Conservation (phyloP, 2,329 filamentous ascomycete species). For the Metarhizium sp. region DNA sequence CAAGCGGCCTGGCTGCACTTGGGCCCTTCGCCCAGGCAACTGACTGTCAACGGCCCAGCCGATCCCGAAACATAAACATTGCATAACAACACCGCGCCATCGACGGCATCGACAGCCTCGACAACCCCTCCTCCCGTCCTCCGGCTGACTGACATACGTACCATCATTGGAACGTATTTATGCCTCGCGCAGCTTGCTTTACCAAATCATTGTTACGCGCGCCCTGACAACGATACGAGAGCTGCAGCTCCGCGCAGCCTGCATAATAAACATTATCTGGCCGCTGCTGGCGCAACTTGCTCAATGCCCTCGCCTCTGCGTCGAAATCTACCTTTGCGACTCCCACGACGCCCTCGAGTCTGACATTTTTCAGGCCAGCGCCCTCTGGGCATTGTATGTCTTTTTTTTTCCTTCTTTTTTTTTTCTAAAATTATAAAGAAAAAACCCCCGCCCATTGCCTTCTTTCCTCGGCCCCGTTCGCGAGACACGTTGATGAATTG, state of each 20-base stretch:
- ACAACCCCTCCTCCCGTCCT: too few species aligned
- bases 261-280: too few species aligned
- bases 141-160: too few species aligned
- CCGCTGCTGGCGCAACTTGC: neutral
- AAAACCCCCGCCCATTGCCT: neutral
- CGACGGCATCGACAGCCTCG: too few species aligned
- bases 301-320: conserved; percentile 7
- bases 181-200: too few species aligned
- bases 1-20: too few species aligned
- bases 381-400: neutral
- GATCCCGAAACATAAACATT: neutral
- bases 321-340: neutral
- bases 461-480: neutral
- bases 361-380: neutral
- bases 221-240: too few species aligned
- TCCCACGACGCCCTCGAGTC: neutral
- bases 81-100: neutral
- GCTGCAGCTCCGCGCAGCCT: too few species aligned
- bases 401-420: neutral
- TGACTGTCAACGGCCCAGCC: too few species aligned
- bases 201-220: too few species aligned
- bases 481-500: neutral
- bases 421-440: neutral
- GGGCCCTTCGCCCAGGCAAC: too few species aligned
- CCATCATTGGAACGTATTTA: too few species aligned